Percentiles rank a stretch among this genome's conserved stretches.
Conservation (phyloP, 345 rosid genomes). For the Hypericum perforatum region DNA sequence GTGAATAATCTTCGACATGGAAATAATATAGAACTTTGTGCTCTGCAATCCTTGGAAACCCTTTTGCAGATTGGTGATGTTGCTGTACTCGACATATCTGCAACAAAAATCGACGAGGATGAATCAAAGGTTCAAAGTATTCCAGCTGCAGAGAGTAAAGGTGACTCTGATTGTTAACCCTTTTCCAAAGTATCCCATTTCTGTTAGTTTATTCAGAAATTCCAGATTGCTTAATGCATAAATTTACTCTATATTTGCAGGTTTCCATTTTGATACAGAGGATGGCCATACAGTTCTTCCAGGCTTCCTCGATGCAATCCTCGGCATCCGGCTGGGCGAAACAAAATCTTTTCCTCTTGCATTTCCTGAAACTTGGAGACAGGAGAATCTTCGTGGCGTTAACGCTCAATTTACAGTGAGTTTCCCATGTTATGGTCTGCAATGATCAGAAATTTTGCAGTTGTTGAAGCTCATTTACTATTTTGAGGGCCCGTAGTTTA, state of each 20-base stretch:
- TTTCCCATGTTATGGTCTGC: conserved; percentile 10
- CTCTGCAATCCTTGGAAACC: conserved; percentile 10
- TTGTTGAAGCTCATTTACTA: no score
- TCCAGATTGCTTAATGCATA: no score
- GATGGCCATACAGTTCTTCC: conserved; percentile 69
- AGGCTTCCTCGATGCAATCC: conserved; percentile 68
- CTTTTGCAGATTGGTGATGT: conserved; percentile 69
- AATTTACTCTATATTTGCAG: conserved; percentile 26
- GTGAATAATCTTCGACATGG: no score
- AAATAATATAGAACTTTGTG: neutral
- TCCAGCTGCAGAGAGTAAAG: conserved; percentile 90
- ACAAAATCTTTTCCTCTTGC: conserved; percentile 66
- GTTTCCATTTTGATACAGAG: conserved; percentile 84
- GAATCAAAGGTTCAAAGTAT: conserved; percentile 48
- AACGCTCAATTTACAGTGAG: conserved; percentile 85
- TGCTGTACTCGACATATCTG: conserved; percentile 75
- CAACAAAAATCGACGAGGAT: conserved; percentile 50
- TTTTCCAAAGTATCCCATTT: no score
- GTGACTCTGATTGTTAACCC: conserved; percentile 16
- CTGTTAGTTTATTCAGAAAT: no score
- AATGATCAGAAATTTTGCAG: no score
- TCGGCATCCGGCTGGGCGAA: conserved; percentile 65
- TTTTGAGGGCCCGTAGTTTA: no score
- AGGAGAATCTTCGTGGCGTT: conserved; percentile 75
- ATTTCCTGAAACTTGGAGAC: conserved; percentile 86